Conservation (phyloP, 2,329 filamentous ascomycete genomes). For the Colletotrichum somersetense region DNA sequence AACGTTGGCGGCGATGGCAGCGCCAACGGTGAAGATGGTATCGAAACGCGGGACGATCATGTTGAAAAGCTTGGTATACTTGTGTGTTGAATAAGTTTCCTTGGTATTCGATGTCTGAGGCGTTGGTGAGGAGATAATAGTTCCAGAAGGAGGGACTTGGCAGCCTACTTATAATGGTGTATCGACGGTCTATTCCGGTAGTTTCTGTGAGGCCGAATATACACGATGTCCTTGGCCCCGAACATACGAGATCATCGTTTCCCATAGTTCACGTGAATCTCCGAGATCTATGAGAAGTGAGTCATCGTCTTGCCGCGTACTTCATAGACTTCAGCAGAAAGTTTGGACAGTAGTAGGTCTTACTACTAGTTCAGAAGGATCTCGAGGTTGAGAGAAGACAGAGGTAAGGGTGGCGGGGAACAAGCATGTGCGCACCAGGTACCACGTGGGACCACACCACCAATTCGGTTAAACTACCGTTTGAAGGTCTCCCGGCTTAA, state of each 20-base stretch:
- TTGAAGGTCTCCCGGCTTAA: not conserved
- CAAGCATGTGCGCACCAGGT: not conserved
- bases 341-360: constrained; percentile 24
- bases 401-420: not conserved
- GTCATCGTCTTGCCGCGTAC: too few species aligned
- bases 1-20: not conserved
- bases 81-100: not conserved
- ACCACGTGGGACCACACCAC: not conserved
- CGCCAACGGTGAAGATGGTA: constrained; percentile 5
- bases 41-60: constrained; percentile 20
- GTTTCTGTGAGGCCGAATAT: too few species aligned
- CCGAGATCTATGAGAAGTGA: not conserved
- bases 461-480: not conserved
- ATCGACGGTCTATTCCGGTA: not conserved
- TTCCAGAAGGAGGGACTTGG: not conserved
- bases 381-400: not conserved
- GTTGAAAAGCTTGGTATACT: not conserved
- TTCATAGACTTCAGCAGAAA: constrained; percentile 22
- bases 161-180: too few species aligned
- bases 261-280: not conserved
- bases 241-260: not conserved
- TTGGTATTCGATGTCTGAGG: not conserved
- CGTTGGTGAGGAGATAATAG: not conserved
- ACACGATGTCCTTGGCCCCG: not conserved
- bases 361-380: constrained; percentile 2